Evolutionary conservation across 352 stramenopile species (phyloP).

Genomic region (Halophytophthora batemanensis): DNA sequence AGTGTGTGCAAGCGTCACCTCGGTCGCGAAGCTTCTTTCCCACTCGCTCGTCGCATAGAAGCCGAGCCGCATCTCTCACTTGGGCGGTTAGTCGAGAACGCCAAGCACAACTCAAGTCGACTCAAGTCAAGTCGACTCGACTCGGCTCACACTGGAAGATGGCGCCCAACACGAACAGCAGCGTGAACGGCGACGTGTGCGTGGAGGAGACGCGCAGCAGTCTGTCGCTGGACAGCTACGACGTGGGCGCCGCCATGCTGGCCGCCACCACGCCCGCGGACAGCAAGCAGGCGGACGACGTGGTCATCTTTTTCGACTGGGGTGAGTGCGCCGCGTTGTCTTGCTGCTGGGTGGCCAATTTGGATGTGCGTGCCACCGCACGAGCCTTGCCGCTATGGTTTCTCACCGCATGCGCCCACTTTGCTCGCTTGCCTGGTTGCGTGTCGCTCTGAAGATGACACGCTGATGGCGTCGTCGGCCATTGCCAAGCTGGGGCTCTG

Average conservation of each 20-base stretch:
- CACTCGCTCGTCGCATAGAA: too few relatives aligned
- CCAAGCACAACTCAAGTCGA: neutral
- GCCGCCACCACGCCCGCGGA: slow-evolving; percentile 17
- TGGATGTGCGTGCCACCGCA: neutral
- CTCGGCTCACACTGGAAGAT: too few relatives aligned
- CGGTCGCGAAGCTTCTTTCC: too few relatives aligned
- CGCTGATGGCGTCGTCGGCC: slow-evolving; percentile 74
- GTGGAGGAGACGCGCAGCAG: slow-evolving; percentile 55
- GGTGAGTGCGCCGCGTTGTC: slow-evolving; percentile 32
- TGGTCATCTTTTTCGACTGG: slow-evolving; percentile 87
- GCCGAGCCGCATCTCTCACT: neutral
- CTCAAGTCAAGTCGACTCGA: too few relatives aligned
- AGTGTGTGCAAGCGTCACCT: neutral
- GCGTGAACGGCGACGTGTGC: slow-evolving; percentile 43
- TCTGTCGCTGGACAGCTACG: slow-evolving; percentile 51
- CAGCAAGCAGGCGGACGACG: slow-evolving; percentile 50
- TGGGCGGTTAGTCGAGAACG: neutral
- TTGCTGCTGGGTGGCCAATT: slow-evolving; percentile 2
- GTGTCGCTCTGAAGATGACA: slow-evolving; percentile 56
- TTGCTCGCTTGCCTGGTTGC: neutral
- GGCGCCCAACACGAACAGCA: slow-evolving; percentile 57
- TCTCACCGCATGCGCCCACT: neutral
- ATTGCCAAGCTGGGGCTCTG: slow-evolving; percentile 78
- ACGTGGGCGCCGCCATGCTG: slow-evolving; percentile 34
- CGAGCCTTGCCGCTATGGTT: slow-evolving; percentile 9